phyloP scores from a whole-genome alignment of 192 early-diverging fungal species.

The Fimicolochytrium jonesii region DNA sequence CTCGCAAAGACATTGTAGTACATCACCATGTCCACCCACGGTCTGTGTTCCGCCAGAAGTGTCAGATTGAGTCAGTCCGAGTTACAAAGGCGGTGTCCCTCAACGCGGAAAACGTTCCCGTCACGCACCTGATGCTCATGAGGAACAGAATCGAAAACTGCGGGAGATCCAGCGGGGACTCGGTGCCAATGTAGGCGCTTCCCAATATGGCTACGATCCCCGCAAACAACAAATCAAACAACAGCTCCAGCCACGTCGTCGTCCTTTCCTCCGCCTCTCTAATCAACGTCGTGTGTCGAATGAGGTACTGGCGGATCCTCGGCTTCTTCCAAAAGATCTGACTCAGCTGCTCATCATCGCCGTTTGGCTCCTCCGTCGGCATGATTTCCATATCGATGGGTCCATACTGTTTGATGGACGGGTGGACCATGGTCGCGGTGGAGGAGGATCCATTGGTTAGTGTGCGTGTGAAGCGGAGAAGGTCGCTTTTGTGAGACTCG shows the following conservation, averaged over 20 bases:
- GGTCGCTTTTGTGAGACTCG: neutral
- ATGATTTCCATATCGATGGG: slow-evolving; percentile 1
- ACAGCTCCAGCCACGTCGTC: slow-evolving; percentile 3
- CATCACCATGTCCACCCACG: slow-evolving; percentile 2
- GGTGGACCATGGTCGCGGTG: neutral
- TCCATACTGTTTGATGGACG: neutral
- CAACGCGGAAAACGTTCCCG: no score
- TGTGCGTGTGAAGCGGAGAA: neutral
- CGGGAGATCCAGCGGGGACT: neutral
- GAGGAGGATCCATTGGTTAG: neutral
- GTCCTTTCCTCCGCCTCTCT: neutral
- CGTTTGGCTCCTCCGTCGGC: neutral
- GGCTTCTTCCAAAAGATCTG: slow-evolving; percentile 6
- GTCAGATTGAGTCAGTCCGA: no score
- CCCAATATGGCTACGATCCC: neutral
- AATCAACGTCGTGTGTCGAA: neutral
- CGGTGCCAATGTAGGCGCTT: neutral
- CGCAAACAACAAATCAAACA: neutral
- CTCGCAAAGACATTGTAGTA: neutral
- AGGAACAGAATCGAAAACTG: neutral
- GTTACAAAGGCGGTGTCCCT: no score
- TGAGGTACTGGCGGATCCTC: neutral
- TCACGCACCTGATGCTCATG: slow-evolving; percentile 1
- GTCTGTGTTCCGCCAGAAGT: no score
- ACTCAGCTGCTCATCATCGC: neutral